phyloP scores from a whole-genome alignment of 225 moss, liverwort and hornwort genomes.

The Straminergon stramineum region DNA sequence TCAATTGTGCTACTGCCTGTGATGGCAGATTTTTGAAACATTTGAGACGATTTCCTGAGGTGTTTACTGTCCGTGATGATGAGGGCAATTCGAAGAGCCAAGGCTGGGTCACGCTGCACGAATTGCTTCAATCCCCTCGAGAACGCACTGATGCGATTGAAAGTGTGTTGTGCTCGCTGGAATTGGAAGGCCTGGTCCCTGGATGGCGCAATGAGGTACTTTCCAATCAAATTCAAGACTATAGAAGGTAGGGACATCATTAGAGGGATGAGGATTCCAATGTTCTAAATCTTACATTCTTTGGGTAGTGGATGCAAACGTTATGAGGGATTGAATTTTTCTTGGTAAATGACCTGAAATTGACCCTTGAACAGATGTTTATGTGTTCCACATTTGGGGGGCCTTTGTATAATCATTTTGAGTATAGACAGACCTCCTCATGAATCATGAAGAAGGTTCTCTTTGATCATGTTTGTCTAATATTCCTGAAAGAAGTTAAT shows the following conservation, averaged over 20 bases:
- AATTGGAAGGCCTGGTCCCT: conserved; percentile 63
- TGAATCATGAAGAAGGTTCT: not conserved
- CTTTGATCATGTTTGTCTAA: not conserved
- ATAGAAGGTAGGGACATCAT: not conserved
- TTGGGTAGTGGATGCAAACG: not conserved
- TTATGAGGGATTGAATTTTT: not conserved
- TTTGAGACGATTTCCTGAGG: conserved; percentile 68
- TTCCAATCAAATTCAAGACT: not conserved
- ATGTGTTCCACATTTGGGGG: too few relatives aligned
- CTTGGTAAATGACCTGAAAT: not conserved
- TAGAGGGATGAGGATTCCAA: not conserved
- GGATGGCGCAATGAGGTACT: conserved; percentile 93
- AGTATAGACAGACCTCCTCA: not conserved
- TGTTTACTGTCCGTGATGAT: conserved; percentile 39
- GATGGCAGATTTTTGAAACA: conserved; percentile 62
- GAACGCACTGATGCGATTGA: conserved; percentile 63
- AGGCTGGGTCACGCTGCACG: conserved; percentile 26
- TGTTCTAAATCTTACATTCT: not conserved
- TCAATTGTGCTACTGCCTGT: not conserved
- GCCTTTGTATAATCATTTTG: not conserved
- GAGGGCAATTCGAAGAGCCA: not conserved
- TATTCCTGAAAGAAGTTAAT: not conserved
- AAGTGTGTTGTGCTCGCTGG: conserved; percentile 49
- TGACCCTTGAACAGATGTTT: not conserved
- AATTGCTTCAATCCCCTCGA: conserved; percentile 32